Evolutionary conservation across 768 basidiomycete species (phyloP), one percentile per base, ranked within the genome.

Genomic region (Tylopilus sp.): DNA sequence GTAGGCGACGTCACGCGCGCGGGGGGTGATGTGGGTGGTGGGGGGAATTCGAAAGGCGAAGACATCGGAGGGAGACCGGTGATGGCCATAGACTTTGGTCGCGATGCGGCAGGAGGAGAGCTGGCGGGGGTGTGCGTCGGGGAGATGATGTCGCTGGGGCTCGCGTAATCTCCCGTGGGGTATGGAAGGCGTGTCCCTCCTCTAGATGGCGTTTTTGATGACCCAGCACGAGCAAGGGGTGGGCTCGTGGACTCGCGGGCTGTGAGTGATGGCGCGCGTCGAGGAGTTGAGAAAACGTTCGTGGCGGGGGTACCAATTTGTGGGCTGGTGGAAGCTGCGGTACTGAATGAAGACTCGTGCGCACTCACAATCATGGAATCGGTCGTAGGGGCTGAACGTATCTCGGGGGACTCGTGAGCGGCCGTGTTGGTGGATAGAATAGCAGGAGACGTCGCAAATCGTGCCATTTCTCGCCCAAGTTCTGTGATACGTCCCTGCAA

Each of bases 91-190:
- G 82, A 79, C 3, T 80, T 58, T 0, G 78, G 73, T 8, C 75
- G 75, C 9, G 73, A 60, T 15, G 50, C 45, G 12, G 51, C 44
- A 0, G 80, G 75, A 3, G 80, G 73, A 8, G 83, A 79, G 41
- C 64, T 75, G n/a, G 82, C 67, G 20, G 67, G 75, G 48, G 65
- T 75, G 47, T 61, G 52, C 59, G 60, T 38, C 53, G 49, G 69
- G 5, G 67, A 68, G 11, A 65, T 61, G 1, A 76, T 65, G 31
- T 82, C 79, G 1, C 81, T 71, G 0, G 86, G 86, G 10, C 83
- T 82, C 6, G 87, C 75, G 52, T 93, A 92, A 58, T 93, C 91
- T 4, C 90, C 91, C 3, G 84, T 83, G 17, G 90, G 90, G 56
- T 92, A 91, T 21, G 90, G 88, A 15, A 91, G 72, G 31, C 88